Percentiles rank a stretch among this genome's conserved stretches.
Conservation (phyloP, 1,139 yeast species). For the Kluyveromyces sp. region DNA sequence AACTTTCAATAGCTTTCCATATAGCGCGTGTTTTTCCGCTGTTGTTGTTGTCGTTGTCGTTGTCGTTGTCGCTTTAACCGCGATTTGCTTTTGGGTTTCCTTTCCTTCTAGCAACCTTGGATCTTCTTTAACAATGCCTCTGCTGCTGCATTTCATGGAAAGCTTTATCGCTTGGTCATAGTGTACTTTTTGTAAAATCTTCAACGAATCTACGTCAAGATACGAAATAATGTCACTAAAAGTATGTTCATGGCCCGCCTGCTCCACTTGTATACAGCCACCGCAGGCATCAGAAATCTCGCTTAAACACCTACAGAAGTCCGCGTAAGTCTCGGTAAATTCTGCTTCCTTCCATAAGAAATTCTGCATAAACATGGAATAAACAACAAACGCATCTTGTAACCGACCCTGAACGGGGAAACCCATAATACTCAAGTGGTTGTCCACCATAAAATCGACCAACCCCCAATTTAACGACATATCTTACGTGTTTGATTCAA, state of each 20-base stretch:
- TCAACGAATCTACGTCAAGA: constrained; percentile 21
- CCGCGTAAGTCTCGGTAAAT: constrained; percentile 5
- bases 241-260: constrained; percentile 5
- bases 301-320: constrained; percentile 11
- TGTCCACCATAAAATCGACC: constrained; percentile 19
- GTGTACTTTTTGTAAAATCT: constrained; percentile 11
- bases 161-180: neutral
- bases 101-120: no score
- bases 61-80: no score
- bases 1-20: constrained; percentile 10
- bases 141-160: neutral
- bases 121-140: no score
- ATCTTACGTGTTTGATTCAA: neutral
- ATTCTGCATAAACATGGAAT: constrained; percentile 7
- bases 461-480: constrained; percentile 10
- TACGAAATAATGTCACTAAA: constrained; percentile 12
- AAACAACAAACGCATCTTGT: constrained; percentile 15
- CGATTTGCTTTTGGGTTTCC: no score
- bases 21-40: constrained; percentile 1
- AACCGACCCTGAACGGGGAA: constrained; percentile 20
- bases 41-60: neutral
- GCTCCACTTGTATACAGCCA: constrained; percentile 8
- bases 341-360: constrained; percentile 4
- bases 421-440: constrained; percentile 12
- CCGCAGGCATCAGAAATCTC: constrained; percentile 12